A percentile compares a stretch with the other conserved stretches of the same genome.
Evolutionary conservation across 495 filamentous ascomycete genomes (phyloP).

Genomic region (Glonium stellatum): DNA sequence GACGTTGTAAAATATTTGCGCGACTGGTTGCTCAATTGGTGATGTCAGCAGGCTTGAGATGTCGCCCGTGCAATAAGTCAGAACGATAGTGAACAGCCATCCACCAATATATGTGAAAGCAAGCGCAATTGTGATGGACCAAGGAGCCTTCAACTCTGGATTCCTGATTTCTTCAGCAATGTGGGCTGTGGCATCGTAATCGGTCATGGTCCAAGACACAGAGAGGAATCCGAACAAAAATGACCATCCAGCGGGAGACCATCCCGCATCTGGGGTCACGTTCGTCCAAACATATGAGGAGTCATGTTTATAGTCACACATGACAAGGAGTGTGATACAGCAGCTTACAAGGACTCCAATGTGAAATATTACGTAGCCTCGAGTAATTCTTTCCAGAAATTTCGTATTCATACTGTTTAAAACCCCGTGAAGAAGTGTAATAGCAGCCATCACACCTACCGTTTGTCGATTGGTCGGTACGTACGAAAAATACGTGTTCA

Average conservation of each 20-base stretch:
- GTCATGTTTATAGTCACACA: constrained; percentile 47
- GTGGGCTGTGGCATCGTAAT: constrained; percentile 53
- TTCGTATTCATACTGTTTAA: constrained; percentile 56
- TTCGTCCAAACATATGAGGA: constrained; percentile 53
- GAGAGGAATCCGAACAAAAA: constrained; percentile 59
- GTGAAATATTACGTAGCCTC: constrained; percentile 59
- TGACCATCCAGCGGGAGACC: constrained; percentile 52
- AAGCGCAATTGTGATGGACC: constrained; percentile 54
- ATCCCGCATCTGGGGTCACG: constrained; percentile 49
- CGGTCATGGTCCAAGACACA: constrained; percentile 58
- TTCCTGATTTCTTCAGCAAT: constrained; percentile 58
- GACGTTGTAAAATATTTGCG: constrained; percentile 57
- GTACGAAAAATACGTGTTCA: constrained; percentile 52
- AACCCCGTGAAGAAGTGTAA: constrained; percentile 48
- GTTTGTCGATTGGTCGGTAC: constrained; percentile 46
- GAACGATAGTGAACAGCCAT: constrained; percentile 57
- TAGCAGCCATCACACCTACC: constrained; percentile 54
- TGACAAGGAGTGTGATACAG: constrained; percentile 49
- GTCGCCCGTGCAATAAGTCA: constrained; percentile 56
- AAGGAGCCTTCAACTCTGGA: constrained; percentile 53
- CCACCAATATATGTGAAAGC: constrained; percentile 56
- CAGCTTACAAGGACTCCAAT: constrained; percentile 50
- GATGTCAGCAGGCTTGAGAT: constrained; percentile 40
- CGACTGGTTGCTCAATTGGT: constrained; percentile 52
- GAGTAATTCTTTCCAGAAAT: constrained; percentile 60